These are phyloP conservation scores for Friedmanniomyces endolithicus DNA, from an alignment of 495 filamentous ascomycete genomes.

Conservation along the genomic window DNA sequence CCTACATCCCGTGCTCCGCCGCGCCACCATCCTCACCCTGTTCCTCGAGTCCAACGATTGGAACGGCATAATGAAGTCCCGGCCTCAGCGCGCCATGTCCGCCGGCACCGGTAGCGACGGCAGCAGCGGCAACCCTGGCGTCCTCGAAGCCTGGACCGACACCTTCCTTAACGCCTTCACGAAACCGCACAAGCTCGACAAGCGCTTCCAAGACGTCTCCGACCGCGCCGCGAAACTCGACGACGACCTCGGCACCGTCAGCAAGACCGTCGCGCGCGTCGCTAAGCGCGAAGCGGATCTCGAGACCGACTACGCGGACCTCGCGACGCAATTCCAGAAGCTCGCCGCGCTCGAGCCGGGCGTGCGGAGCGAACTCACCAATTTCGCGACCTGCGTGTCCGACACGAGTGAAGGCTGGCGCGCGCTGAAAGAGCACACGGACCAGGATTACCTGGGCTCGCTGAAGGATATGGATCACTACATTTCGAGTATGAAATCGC, in stretches of 20 bases:
- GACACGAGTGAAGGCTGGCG: constrained; percentile 64
- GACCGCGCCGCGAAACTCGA: constrained; percentile 92
- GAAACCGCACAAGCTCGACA: constrained; percentile 90
- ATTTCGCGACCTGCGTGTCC: constrained; percentile 76
- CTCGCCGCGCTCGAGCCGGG: constrained; percentile 81
- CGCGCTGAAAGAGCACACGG: constrained; percentile 75
- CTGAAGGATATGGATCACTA: constrained; percentile 91
- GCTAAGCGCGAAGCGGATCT: constrained; percentile 79
- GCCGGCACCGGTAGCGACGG: constrained; percentile 32
- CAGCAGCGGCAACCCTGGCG: constrained; percentile 42
- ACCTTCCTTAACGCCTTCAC: constrained; percentile 96
- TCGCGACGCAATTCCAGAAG: constrained; percentile 87
- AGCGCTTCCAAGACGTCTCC: constrained; percentile 82
- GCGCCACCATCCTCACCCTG: constrained; percentile 62
- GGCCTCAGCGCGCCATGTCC: constrained; percentile 49
- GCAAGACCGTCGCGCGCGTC: constrained; percentile 83
- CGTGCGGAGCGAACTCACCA: constrained; percentile 63
- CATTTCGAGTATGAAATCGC: constrained; percentile 64
- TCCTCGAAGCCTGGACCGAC: constrained; percentile 89
- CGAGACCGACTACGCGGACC: constrained; percentile 76
- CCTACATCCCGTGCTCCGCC: constrained; percentile 81
- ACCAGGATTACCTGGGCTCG: constrained; percentile 86
- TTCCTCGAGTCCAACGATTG: constrained; percentile 91
- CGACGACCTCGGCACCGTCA: constrained; percentile 83
- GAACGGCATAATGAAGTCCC: constrained; percentile 84